These are phyloP conservation scores for Neonectria faginata DNA, from an alignment of 2,329 filamentous ascomycete genomes.

Conservation along the genomic window DNA sequence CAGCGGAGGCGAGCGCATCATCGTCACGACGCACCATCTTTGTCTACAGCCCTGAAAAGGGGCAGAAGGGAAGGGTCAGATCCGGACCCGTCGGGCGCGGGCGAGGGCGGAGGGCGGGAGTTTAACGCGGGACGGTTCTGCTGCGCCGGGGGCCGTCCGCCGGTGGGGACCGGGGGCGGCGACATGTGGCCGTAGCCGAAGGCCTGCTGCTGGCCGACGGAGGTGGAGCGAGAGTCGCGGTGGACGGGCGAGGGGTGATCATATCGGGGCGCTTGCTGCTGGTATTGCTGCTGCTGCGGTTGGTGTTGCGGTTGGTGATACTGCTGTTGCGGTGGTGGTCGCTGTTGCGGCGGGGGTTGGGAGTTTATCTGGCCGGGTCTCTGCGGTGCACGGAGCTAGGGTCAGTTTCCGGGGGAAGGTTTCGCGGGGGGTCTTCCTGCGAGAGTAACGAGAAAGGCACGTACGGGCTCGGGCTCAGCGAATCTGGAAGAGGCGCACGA, in stretches of 20 bases:
- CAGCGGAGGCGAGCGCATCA: neutral
- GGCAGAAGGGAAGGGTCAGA: slow-evolving; percentile 74
- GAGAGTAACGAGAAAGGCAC: slow-evolving; percentile 34
- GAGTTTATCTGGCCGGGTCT: slow-evolving; percentile 52
- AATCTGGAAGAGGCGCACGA: slow-evolving; percentile 61
- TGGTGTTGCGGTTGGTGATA: slow-evolving; percentile 52
- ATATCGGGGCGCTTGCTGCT: slow-evolving; percentile 54
- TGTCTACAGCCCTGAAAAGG: slow-evolving; percentile 92
- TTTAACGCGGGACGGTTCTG: slow-evolving; percentile 66
- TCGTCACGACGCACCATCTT: slow-evolving; percentile 70
- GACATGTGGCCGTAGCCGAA: slow-evolving; percentile 61
- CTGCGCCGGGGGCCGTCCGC: slow-evolving; percentile 53
- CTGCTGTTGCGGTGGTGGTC: slow-evolving; percentile 47
- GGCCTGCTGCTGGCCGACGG: slow-evolving; percentile 38
- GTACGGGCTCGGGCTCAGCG: slow-evolving; percentile 76
- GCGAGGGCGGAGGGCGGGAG: slow-evolving; percentile 74
- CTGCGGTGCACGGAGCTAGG: slow-evolving; percentile 44
- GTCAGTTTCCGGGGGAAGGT: slow-evolving; percentile 32
- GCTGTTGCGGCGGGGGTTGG: slow-evolving; percentile 41
- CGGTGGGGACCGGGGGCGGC: slow-evolving; percentile 60
- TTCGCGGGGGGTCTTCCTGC: neutral
- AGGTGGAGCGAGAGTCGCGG: slow-evolving; percentile 44
- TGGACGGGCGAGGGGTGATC: slow-evolving; percentile 60
- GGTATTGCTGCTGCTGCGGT: slow-evolving; percentile 28
- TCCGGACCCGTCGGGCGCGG: slow-evolving; percentile 63